Percentiles rank a stretch among this genome's conserved stretches.
Evolutionary conservation across 2,329 filamentous ascomycete genomes (phyloP).

Genomic region (Onygenales sp.): DNA sequence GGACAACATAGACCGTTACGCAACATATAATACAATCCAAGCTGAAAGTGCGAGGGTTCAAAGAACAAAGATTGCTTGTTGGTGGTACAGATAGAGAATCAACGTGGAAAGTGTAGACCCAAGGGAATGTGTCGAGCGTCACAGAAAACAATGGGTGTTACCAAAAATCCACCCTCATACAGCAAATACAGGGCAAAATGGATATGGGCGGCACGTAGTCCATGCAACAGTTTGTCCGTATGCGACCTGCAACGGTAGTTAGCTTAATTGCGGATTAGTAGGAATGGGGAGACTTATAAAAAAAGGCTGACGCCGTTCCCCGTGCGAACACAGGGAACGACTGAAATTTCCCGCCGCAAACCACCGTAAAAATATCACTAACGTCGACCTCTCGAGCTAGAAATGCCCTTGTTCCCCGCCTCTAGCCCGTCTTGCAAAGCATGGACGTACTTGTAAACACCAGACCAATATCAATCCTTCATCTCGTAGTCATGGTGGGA

Average conservation of each 20-base stretch:
- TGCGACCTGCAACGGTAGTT: conserved; percentile 20
- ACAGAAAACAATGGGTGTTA: background rate
- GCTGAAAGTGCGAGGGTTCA: no score
- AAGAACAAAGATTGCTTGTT: background rate
- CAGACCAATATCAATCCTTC: conserved; percentile 11
- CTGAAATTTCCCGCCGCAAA: background rate
- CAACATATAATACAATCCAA: no score
- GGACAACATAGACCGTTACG: no score
- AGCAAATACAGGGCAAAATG: background rate
- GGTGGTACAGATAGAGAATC: background rate
- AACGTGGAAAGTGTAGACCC: no score
- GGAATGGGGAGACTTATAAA: conserved; percentile 27
- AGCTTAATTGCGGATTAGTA: conserved; percentile 10
- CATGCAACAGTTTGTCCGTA: conserved; percentile 4
- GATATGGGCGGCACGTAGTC: conserved; percentile 5
- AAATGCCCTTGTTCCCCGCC: conserved; percentile 4
- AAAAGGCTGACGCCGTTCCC: conserved; percentile 24
- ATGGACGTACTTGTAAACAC: conserved; percentile 6
- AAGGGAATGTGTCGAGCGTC: no score
- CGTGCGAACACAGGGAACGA: conserved; percentile 11
- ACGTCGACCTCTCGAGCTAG: conserved; percentile 10
- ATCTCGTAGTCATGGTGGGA: conserved; percentile 7
- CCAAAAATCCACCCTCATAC: background rate
- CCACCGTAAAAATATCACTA: conserved; percentile 4
- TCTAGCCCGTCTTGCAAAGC: conserved; percentile 3